Conservation (phyloP, 2,329 filamentous ascomycete genomes). For the Diaporthe citrichinensis region DNA sequence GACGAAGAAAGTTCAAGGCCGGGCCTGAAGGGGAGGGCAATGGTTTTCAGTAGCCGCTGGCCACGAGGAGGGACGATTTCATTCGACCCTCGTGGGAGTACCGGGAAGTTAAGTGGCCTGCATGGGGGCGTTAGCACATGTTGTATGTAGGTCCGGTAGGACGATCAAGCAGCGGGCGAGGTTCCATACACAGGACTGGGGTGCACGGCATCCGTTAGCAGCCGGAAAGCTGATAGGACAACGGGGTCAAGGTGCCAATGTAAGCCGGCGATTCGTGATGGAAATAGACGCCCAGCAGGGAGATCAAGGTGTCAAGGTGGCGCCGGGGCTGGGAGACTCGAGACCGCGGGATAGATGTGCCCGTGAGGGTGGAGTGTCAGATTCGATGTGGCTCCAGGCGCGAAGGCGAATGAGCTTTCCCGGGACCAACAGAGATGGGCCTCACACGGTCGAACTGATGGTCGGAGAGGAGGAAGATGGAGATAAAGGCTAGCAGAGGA, state of each 20-base stretch:
- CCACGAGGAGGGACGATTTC: conserved; percentile 49
- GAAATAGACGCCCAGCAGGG: conserved; percentile 61
- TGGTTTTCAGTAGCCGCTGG: conserved; percentile 68
- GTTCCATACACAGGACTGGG: conserved; percentile 57
- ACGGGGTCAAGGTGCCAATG: conserved; percentile 53
- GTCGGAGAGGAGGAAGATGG: not conserved
- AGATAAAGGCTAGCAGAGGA: not conserved
- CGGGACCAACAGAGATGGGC: conserved; percentile 8
- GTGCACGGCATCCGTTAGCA: conserved; percentile 50
- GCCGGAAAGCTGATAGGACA: conserved; percentile 60
- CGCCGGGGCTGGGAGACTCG: conserved; percentile 45
- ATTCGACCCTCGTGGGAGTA: conserved; percentile 49
- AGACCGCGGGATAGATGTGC: conserved; percentile 8
- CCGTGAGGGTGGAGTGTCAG: conserved; percentile 19
- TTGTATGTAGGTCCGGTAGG: conserved; percentile 46
- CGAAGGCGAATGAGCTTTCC: not conserved
- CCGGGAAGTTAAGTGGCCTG: conserved; percentile 46
- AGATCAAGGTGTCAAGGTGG: conserved; percentile 54
- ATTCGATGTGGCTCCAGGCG: conserved; percentile 18
- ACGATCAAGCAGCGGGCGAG: conserved; percentile 53
- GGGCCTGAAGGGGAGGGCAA: conserved; percentile 57
- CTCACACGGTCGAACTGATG: not conserved
- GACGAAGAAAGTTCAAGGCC: conserved; percentile 52
- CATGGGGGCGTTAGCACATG: conserved; percentile 54
- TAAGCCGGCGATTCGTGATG: conserved; percentile 56